Percentiles rank a stretch among this genome's conserved stretches.
These are phyloP conservation scores for Pseudopyrenochaeta lycopersici DNA, from an alignment of 2,329 filamentous ascomycete species.

Conservation along the genomic window DNA sequence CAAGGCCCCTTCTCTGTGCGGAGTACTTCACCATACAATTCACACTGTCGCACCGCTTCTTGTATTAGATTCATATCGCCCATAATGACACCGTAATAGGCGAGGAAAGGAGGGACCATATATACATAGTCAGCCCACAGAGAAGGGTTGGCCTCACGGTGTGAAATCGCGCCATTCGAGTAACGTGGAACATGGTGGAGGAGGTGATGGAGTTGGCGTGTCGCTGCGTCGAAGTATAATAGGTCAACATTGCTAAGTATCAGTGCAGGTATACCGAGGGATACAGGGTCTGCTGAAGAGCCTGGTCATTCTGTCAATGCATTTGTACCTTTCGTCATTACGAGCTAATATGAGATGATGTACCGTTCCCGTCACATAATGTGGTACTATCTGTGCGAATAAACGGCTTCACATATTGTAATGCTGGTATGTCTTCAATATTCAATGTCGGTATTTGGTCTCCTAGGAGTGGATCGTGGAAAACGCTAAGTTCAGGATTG, in stretches of 20 bases:
- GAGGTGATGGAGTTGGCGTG: conserved; percentile 54
- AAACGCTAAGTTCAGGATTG: conserved; percentile 49
- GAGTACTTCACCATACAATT: conserved; percentile 54
- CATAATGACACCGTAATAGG: conserved; percentile 55
- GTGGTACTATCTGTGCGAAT: conserved; percentile 39
- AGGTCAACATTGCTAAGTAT: conserved; percentile 50
- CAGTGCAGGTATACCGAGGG: conserved; percentile 56
- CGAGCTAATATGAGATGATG: background rate
- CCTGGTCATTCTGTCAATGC: conserved; percentile 17
- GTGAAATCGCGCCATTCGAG: conserved; percentile 59
- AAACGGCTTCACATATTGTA: conserved; percentile 47
- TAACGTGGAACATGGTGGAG: conserved; percentile 52
- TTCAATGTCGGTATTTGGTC: conserved; percentile 34
- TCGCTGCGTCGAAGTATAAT: conserved; percentile 49
- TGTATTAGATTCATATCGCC: conserved; percentile 46
- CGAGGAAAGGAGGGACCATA: conserved; percentile 61
- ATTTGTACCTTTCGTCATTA: background rate
- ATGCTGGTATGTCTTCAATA: conserved; percentile 34
- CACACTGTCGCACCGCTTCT: conserved; percentile 53
- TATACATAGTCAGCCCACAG: conserved; percentile 61
- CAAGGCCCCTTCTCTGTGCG: conserved; percentile 46
- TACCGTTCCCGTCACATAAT: conserved; percentile 48
- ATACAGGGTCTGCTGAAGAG: conserved; percentile 55
- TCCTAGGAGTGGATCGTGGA: conserved; percentile 49
- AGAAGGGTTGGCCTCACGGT: conserved; percentile 54